Percentiles rank a stretch among this genome's conserved stretches.
These are phyloP conservation scores for Coemansia sp. DNA, from an alignment of 192 early-diverging fungal genomes.

Conservation along the genomic window DNA sequence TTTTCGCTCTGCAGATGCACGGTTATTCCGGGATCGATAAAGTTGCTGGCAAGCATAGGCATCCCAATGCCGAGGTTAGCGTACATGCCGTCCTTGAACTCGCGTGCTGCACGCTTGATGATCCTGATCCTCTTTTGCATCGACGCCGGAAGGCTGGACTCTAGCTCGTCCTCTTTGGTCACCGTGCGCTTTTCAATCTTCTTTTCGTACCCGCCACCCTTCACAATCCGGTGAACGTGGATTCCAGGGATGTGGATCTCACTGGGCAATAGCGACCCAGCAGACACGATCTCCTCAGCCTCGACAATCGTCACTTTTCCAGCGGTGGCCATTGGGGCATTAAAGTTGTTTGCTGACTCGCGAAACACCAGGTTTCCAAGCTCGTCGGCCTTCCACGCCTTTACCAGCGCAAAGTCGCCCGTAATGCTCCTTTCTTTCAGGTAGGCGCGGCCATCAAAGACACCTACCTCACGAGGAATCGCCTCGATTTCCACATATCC, in stretches of 20 bases:
- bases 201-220: slow-evolving; percentile 66
- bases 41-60: slow-evolving; percentile 75
- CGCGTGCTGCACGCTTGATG: slow-evolving; percentile 68
- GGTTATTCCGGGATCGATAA: slow-evolving; percentile 61
- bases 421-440: slow-evolving; percentile 71
- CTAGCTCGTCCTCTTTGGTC: slow-evolving; percentile 7
- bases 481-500: slow-evolving; percentile 57
- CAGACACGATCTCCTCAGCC: slow-evolving; percentile 71
- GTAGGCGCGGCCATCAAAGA: slow-evolving; percentile 61
- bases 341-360: slow-evolving; percentile 72
- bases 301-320: slow-evolving; percentile 69
- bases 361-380: slow-evolving; percentile 69
- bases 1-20: slow-evolving; percentile 75
- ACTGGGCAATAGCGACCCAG: slow-evolving; percentile 61
- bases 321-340: slow-evolving; percentile 67
- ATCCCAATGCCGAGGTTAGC: slow-evolving; percentile 73
- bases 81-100: slow-evolving; percentile 73
- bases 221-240: slow-evolving; percentile 67
- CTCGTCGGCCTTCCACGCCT: slow-evolving; percentile 77
- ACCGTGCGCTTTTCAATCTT: slow-evolving; percentile 60
- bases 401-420: slow-evolving; percentile 71
- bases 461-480: slow-evolving; percentile 59
- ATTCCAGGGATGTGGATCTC: slow-evolving; percentile 73
- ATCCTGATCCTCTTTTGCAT: slow-evolving; percentile 61
- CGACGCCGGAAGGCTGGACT: slow-evolving; percentile 18